These are phyloP conservation scores for Colletotrichum navitas DNA, from an alignment of 2,329 filamentous ascomycete species.

Conservation along the genomic window DNA sequence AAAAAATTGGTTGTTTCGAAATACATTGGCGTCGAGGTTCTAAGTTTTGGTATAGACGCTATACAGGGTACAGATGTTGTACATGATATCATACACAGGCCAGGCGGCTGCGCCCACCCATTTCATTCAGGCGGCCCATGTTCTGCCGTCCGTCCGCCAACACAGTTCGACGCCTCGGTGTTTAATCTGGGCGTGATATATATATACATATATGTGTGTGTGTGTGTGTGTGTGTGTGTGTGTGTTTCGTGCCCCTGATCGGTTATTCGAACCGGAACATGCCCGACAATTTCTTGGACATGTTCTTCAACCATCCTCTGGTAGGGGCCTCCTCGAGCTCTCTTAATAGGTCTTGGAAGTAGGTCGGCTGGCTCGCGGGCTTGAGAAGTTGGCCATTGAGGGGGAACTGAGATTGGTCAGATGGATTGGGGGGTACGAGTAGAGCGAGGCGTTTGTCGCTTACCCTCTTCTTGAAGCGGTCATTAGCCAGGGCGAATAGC, in stretches of 20 bases:
- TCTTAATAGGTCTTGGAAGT: conserved; percentile 70
- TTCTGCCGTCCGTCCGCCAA: neutral
- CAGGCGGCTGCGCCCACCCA: conserved; percentile 5
- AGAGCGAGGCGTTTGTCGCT: conserved; percentile 34
- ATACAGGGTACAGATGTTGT: conserved; percentile 42
- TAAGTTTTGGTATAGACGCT: conserved; percentile 39
- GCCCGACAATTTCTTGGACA: conserved; percentile 68
- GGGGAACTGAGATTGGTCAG: conserved; percentile 48
- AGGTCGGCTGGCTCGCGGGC: conserved; percentile 73
- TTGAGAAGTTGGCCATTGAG: conserved; percentile 62
- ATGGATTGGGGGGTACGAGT: neutral
- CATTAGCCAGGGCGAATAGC: conserved; percentile 68
- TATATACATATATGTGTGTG: neutral
- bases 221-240: neutral
- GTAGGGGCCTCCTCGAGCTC: conserved; percentile 74
- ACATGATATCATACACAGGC: conserved; percentile 39
- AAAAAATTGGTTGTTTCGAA: neutral
- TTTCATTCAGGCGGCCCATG: neutral
- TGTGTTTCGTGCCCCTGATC: conserved; percentile 7
- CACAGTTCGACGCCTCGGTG: neutral
- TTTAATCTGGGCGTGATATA: neutral
- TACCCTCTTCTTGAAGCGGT: conserved; percentile 70
- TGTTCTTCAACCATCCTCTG: conserved; percentile 64
- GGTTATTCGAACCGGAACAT: conserved; percentile 68
- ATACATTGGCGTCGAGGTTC: conserved; percentile 26